Conservation (phyloP, 1,284 basidiomycete genomes). For the Thelephora terrestris region DNA sequence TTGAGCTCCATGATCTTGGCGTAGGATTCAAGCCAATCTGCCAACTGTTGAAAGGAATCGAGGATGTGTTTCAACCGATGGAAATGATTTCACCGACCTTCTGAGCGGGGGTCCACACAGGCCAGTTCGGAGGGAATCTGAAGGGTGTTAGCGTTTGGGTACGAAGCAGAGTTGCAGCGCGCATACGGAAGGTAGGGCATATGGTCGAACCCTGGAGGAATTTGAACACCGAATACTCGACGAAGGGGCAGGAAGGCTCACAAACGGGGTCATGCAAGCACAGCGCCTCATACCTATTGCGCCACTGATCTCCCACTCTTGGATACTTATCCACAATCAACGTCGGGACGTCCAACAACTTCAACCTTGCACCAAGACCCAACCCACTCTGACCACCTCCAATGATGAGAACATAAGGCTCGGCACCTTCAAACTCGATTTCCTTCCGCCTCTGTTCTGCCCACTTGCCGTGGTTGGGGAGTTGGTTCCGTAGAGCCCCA, state of each 20-base stretch:
- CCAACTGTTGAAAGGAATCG: slow-evolving; percentile 24
- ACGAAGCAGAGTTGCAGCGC: background rate
- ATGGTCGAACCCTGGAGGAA: slow-evolving; percentile 39
- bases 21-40: slow-evolving; percentile 40
- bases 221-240: background rate
- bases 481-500: slow-evolving; percentile 27
- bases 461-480: slow-evolving; percentile 34
- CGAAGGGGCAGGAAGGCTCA: slow-evolving; percentile 28
- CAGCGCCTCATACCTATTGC: slow-evolving; percentile 46
- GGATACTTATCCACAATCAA: slow-evolving; percentile 45
- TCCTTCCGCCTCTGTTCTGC: slow-evolving; percentile 29
- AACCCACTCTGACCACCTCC: slow-evolving; percentile 63
- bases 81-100: slow-evolving; percentile 25
- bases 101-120: slow-evolving; percentile 46
- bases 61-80: slow-evolving; percentile 13
- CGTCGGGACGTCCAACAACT: slow-evolving; percentile 38
- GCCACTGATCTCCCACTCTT: slow-evolving; percentile 51
- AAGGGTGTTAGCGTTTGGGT: slow-evolving; percentile 1
- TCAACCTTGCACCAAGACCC: slow-evolving; percentile 47
- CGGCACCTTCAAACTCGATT: slow-evolving; percentile 26
- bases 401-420: slow-evolving; percentile 42
- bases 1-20: slow-evolving; percentile 35
- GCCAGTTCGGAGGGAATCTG: slow-evolving; percentile 53
- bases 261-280: slow-evolving; percentile 59
- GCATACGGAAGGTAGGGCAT: slow-evolving; percentile 38